Base-by-base conservation (phyloP, 169 alveolate species). In the Plasmodium knowlesi region DNA sequence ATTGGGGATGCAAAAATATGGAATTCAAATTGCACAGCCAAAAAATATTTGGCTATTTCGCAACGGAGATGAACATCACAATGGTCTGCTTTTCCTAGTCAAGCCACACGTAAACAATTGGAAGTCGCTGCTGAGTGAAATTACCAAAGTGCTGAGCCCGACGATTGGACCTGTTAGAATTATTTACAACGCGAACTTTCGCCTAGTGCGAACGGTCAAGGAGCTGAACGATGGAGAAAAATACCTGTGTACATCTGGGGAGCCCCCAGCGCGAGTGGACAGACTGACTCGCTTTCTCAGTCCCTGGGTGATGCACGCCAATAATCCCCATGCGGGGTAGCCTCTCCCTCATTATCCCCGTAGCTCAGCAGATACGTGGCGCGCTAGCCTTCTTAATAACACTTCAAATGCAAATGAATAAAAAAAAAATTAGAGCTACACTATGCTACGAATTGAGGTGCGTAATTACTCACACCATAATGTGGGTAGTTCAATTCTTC, bases 171-270 rank as follows among this genome's bases (percentile, higher is more conserved):
- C 99, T 19, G 96, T 97, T 14, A 85, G 99, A 76, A 94, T 93
- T 43, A 71, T 98, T 0, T 97, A 95, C 93, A 99, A 98, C 92
- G 98, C 97, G 81, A 97, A 98, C 67, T 93, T 98, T 32, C 78
- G 94, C 19, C 95, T 71, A n/a, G 95, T 98, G 5, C 95, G 91
- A 41, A 90, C 85, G 39, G 74, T 98, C 14, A 95, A 89, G n/a
- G 98, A 96, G 14, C 92, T 98, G 25, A 96, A 96, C 28, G 98
- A 98, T 84, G 99, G 99, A 5, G 99, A 98, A 34, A 98, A 98
- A 84, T 98, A 97, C 92, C 92, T 97, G 19, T 97, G 98, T 84
- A 96, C 98, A 30, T 96, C 98, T 22, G 98, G 98, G 86, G 85
- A 54, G 92, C 93, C 78, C 9, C 99, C 99, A 1, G 97, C 98